A percentile compares a stretch with the other conserved stretches of the same genome.
phyloP scores from a whole-genome alignment of 2,329 filamentous ascomycete species.

The Juglanconis sp. region DNA sequence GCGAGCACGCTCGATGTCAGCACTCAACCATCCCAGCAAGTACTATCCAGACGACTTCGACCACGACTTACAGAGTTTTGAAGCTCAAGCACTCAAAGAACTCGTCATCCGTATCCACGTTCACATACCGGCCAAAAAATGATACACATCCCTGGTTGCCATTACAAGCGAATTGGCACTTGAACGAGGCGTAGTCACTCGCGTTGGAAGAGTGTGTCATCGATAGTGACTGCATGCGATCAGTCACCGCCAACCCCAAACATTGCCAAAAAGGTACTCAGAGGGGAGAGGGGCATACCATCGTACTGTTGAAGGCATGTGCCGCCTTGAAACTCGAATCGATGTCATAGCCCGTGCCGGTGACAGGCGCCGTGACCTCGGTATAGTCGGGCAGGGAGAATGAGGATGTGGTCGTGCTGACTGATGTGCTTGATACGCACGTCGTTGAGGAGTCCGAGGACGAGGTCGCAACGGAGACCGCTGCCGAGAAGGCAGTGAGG shows the following conservation, averaged over 20 bases:
- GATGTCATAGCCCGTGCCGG: conserved; percentile 12
- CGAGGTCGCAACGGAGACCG: background rate
- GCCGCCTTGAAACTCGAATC: conserved; percentile 4
- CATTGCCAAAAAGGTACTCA: background rate
- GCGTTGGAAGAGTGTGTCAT: conserved; percentile 11
- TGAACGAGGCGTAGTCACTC: conserved; percentile 26
- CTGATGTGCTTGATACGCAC: conserved; percentile 5
- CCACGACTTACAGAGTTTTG: conserved; percentile 11
- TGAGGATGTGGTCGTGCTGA: background rate
- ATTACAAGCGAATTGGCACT: conserved; percentile 30
- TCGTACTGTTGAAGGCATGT: conserved; percentile 13
- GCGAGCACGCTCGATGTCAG: background rate
- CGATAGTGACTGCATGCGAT: conserved; percentile 8
- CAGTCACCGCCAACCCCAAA: background rate
- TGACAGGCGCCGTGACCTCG: conserved; percentile 1
- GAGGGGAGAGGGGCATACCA: background rate
- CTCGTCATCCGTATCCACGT: conserved; percentile 13
- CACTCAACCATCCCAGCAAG: background rate
- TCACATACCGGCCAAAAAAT: conserved; percentile 26
- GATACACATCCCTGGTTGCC: conserved; percentile 22
- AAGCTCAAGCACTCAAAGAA: conserved; percentile 19
- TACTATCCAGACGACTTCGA: background rate
- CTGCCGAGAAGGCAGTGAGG: background rate
- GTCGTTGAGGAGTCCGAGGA: background rate
- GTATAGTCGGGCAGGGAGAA: conserved; percentile 8